Conservation (phyloP, 2,329 filamentous ascomycete genomes). For the Pseudohalonectria lignicola region DNA sequence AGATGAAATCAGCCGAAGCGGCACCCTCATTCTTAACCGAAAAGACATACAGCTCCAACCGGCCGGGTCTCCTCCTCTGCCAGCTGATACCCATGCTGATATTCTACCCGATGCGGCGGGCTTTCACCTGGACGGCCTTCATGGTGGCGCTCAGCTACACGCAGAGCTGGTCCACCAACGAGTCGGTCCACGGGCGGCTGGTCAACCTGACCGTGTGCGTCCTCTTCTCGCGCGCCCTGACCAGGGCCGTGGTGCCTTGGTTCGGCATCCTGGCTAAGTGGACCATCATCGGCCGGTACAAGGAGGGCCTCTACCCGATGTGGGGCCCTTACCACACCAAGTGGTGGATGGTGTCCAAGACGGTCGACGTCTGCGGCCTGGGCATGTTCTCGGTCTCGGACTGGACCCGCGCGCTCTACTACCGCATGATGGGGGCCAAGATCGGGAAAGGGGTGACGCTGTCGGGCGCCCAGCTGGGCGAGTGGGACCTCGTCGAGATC, state of each 20-base stretch:
- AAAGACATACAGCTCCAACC: constrained; percentile 38
- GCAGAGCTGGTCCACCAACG: constrained; percentile 25
- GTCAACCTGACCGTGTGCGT: constrained; percentile 35
- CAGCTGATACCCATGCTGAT: constrained; percentile 38
- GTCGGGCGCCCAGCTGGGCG: constrained; percentile 31
- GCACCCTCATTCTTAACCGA: no score
- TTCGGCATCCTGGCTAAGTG: constrained; percentile 41
- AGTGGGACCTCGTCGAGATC: constrained; percentile 46
- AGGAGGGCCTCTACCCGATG: constrained; percentile 45
- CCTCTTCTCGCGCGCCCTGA: constrained; percentile 25
- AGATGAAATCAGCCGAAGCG: no score
- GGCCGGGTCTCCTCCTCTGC: constrained; percentile 32
- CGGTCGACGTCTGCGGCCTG: constrained; percentile 33
- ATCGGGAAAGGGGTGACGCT: constrained; percentile 41
- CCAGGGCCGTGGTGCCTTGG: constrained; percentile 28
- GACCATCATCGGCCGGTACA: constrained; percentile 40
- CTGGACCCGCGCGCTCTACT: constrained; percentile 29
- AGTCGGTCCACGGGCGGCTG: constrained; percentile 29
- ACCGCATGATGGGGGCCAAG: constrained; percentile 38
- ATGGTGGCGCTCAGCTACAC: constrained; percentile 32
- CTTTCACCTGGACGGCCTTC: constrained; percentile 40
- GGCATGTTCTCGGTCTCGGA: constrained; percentile 31
- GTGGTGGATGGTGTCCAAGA: constrained; percentile 49
- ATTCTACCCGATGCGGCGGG: constrained; percentile 38
- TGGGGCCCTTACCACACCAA: constrained; percentile 46